Conservation (phyloP, 306 rosid genomes). For the Pterocarpus macrocarpus region DNA sequence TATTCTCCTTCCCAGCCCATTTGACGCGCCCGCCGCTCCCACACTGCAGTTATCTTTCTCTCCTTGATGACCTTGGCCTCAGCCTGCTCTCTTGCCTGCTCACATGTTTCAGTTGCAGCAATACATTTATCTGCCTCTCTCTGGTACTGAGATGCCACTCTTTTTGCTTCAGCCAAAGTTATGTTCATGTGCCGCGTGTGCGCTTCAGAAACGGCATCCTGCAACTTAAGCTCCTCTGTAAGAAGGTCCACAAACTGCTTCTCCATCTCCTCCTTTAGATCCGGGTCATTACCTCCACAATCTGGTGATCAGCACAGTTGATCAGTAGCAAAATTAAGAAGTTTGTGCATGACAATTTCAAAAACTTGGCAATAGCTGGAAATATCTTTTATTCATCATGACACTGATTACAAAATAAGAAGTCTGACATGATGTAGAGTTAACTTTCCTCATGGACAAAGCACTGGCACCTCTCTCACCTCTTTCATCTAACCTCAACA, state of each 20-base stretch:
- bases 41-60: conserved; percentile 69
- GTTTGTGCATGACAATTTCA: conserved; percentile 12
- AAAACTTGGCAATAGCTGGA: conserved; percentile 6
- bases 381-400: conserved; percentile 19
- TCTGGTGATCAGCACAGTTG: conserved; percentile 59
- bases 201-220: conserved; percentile 80
- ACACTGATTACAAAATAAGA: conserved; percentile 29
- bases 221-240: conserved; percentile 88
- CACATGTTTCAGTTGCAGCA: conserved; percentile 94
- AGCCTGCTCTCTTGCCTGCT: conserved; percentile 85
- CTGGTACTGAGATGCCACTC: conserved; percentile 93
- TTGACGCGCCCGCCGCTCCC: conserved; percentile 91
- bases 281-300: conserved; percentile 92
- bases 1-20: conserved; percentile 91
- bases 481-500: not conserved
- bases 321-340: conserved; percentile 24
- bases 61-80: conserved; percentile 82
- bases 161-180: conserved; percentile 84
- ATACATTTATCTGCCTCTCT: conserved; percentile 95
- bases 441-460: conserved; percentile 24
- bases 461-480: conserved; percentile 1
- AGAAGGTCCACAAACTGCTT: conserved; percentile 96
- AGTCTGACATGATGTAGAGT: conserved; percentile 13
- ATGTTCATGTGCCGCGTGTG: conserved; percentile 82
- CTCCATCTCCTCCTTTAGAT: conserved; percentile 93